Evolutionary conservation across 148 eudicot species (phyloP).

Genomic region (Rhododendron kiyosumense): DNA sequence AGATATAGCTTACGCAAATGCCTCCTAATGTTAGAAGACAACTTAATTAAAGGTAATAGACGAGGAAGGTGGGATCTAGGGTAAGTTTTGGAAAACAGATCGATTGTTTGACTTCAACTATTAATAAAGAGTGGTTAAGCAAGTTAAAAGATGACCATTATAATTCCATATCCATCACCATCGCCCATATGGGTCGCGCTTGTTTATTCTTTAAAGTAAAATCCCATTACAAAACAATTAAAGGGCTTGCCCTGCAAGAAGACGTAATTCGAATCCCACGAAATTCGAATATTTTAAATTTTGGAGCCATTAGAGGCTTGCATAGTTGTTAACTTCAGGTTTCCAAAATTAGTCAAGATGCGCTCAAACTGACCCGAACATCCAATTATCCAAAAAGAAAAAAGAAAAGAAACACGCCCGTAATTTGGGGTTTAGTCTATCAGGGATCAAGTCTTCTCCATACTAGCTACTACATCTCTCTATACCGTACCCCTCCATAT

Average conservation of each 20-base stretch:
- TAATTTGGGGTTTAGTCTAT: too few species aligned
- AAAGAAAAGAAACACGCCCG: neutral
- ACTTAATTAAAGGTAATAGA: neutral
- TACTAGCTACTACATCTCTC: too few species aligned
- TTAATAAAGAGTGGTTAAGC: neutral
- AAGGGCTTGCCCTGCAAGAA: neutral
- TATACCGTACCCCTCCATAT: too few species aligned
- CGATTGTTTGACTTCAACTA: neutral
- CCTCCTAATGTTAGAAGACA: neutral
- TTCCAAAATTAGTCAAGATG: too few species aligned
- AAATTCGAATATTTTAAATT: too few species aligned
- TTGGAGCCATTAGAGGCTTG: neutral
- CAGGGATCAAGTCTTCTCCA: too few species aligned
- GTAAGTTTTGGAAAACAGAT: neutral
- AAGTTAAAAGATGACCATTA: neutral
- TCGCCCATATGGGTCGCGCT: slow-evolving; percentile 10
- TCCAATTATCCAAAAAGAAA: too few species aligned
- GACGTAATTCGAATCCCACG: too few species aligned
- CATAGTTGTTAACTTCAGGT: too few species aligned
- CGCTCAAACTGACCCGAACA: too few species aligned
- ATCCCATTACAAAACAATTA: too few species aligned
- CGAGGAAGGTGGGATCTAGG: neutral
- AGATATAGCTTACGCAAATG: neutral
- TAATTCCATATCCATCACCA: slow-evolving; percentile 10
- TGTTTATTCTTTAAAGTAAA: neutral